phyloP scores from a whole-genome alignment of 1,284 basidiomycete species.

The Tylopilus sp. region DNA sequence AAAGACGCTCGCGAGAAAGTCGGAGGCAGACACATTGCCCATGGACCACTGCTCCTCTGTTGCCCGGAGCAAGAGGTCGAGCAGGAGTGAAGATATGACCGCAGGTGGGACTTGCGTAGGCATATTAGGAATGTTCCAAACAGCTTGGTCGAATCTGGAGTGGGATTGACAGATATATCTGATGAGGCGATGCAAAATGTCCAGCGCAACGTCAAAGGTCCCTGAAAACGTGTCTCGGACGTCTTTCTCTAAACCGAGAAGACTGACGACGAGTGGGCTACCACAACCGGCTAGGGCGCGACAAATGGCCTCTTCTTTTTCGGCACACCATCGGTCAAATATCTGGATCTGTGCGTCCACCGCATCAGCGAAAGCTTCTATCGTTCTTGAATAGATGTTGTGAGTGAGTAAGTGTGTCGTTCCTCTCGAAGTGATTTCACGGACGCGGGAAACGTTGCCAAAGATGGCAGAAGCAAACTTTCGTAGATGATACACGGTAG shows the following conservation, averaged over 20 bases:
- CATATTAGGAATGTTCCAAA: slow-evolving; percentile 43
- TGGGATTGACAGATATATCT: slow-evolving; percentile 29
- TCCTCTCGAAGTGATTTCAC: slow-evolving; percentile 20
- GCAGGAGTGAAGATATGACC: slow-evolving; percentile 48
- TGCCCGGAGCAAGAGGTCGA: slow-evolving; percentile 59
- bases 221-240: slow-evolving; percentile 54
- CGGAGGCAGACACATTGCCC: slow-evolving; percentile 50
- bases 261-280: slow-evolving; percentile 53
- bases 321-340: slow-evolving; percentile 70
- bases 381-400: slow-evolving; percentile 48
- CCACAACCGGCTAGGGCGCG: slow-evolving; percentile 47
- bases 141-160: slow-evolving; percentile 28
- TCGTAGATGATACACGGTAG: slow-evolving; percentile 58
- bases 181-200: slow-evolving; percentile 38
- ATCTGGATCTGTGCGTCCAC: slow-evolving; percentile 54
- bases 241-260: slow-evolving; percentile 60
- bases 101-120: slow-evolving; percentile 47
- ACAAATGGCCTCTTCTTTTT: slow-evolving; percentile 62
- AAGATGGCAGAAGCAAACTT: slow-evolving; percentile 51
- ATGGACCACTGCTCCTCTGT: slow-evolving; percentile 55
- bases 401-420: slow-evolving; percentile 20
- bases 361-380: slow-evolving; percentile 80
- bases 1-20: slow-evolving; percentile 61
- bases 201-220: slow-evolving; percentile 53
- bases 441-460: slow-evolving; percentile 25